A percentile compares a stretch with the other conserved stretches of the same genome.
These are phyloP conservation scores for Chytridiales sp. DNA, from an alignment of 371 early-diverging fungal genomes.

Conservation along the genomic window DNA sequence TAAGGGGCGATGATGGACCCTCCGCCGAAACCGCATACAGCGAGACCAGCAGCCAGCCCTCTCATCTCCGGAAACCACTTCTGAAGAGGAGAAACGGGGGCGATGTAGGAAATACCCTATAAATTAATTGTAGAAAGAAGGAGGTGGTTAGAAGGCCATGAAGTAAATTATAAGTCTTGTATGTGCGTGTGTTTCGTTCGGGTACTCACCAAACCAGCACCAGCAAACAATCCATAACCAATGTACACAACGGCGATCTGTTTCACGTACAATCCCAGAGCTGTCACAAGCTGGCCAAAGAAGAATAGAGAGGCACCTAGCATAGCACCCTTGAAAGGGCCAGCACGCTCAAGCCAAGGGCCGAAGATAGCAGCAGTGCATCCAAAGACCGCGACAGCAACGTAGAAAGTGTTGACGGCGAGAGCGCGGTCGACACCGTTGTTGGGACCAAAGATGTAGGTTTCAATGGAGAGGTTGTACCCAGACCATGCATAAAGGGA, in stretches of 20 bases:
- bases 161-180: too few relatives aligned
- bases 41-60: slow-evolving; percentile 39
- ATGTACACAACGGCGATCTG: slow-evolving; percentile 58
- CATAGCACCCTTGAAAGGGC: slow-evolving; percentile 56
- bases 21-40: slow-evolving; percentile 67
- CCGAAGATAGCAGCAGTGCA: slow-evolving; percentile 62
- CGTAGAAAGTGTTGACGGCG: slow-evolving; percentile 65
- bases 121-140: too few relatives aligned
- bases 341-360: slow-evolving; percentile 66
- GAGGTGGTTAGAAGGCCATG: too few relatives aligned
- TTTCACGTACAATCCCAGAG: slow-evolving; percentile 54
- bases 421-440: slow-evolving; percentile 34
- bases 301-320: slow-evolving; percentile 59
- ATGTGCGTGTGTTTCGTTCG: too few relatives aligned
- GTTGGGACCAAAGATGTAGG: slow-evolving; percentile 44
- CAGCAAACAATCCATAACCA: slow-evolving; percentile 66
- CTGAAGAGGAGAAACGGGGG: slow-evolving; percentile 54
- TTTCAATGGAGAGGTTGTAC: slow-evolving; percentile 62
- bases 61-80: slow-evolving; percentile 42
- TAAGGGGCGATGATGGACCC: slow-evolving; percentile 64
- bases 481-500: slow-evolving; percentile 71
- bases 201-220: too few relatives aligned
- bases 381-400: slow-evolving; percentile 66
- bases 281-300: slow-evolving; percentile 60
- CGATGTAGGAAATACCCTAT: slow-evolving; percentile 63